Conservation (phyloP, 2,329 filamentous ascomycete genomes). For the Podosphaera xanthii region DNA sequence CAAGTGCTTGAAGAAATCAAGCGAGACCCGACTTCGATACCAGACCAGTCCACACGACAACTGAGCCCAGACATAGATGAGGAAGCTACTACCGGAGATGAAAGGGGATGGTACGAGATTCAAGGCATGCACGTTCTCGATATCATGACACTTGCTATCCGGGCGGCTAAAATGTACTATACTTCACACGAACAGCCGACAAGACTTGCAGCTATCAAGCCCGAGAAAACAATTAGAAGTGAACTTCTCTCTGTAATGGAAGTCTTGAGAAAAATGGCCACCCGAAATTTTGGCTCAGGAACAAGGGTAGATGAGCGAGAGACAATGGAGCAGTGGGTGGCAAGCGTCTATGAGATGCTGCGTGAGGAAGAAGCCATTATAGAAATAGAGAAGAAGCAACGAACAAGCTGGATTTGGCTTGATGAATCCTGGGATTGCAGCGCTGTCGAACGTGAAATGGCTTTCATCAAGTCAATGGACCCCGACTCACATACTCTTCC, state of each 20-base stretch:
- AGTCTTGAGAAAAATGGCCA: constrained; percentile 75
- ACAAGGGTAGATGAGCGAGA: constrained; percentile 55
- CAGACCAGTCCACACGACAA: constrained; percentile 4
- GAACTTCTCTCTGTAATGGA: constrained; percentile 77
- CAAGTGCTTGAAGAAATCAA: constrained; percentile 40
- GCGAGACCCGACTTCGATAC: constrained; percentile 12
- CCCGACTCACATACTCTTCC: constrained; percentile 36
- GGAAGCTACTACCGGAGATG: constrained; percentile 10
- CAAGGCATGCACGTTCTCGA: constrained; percentile 85
- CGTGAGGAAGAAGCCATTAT: constrained; percentile 57
- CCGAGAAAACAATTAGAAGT: constrained; percentile 63
- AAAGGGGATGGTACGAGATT: constrained; percentile 51
- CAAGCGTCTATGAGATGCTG: constrained; percentile 54
- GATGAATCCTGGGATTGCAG: constrained; percentile 46
- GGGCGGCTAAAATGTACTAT: constrained; percentile 90
- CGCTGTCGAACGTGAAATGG: constrained; percentile 57
- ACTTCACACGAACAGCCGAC: constrained; percentile 76
- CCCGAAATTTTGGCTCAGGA: constrained; percentile 64
- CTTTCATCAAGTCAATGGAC: constrained; percentile 61
- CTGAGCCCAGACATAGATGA: background rate
- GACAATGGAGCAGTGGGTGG: constrained; percentile 60
- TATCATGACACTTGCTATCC: constrained; percentile 82
- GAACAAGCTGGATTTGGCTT: constrained; percentile 61
- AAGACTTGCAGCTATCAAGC: constrained; percentile 64
- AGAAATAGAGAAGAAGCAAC: constrained; percentile 38